These are phyloP conservation scores for Crithidia brevicula DNA, from an alignment of 208 protist genomes.

Conservation along the genomic window DNA sequence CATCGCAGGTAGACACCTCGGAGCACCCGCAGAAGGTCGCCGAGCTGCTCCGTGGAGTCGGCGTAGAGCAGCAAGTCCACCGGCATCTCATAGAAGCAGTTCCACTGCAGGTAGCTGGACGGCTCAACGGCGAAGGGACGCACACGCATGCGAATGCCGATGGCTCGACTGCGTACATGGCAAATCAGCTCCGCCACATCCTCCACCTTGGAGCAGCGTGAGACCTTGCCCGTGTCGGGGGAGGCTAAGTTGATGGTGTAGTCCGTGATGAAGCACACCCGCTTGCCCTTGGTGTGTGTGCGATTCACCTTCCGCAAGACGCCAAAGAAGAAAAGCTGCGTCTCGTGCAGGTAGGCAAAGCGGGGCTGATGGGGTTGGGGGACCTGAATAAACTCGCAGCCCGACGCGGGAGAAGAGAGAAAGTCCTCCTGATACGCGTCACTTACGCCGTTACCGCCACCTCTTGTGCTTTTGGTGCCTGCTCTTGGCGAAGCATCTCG, in stretches of 20 bases:
- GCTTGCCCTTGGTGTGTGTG: slow-evolving; percentile 6
- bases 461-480: not conserved
- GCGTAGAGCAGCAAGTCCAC: slow-evolving; percentile 44
- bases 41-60: slow-evolving; percentile 6
- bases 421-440: not conserved
- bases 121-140: slow-evolving; percentile 29
- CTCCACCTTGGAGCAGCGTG: slow-evolving; percentile 43
- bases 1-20: slow-evolving; percentile 14
- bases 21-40: slow-evolving; percentile 18
- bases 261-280: slow-evolving; percentile 50
- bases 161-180: slow-evolving; percentile 8
- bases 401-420: not conserved
- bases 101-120: not conserved
- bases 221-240: slow-evolving; percentile 15
- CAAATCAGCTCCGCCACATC: slow-evolving; percentile 41
- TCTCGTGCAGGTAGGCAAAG: slow-evolving; percentile 32
- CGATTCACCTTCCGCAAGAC: slow-evolving; percentile 31
- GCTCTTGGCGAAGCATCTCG: not conserved
- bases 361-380: not conserved
- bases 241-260: slow-evolving; percentile 41
- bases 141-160: slow-evolving; percentile 42
- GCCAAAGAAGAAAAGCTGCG: slow-evolving; percentile 36
- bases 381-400: slow-evolving; percentile 13
- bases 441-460: not conserved
- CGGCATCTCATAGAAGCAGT: slow-evolving; percentile 49